Percentiles rank a stretch among this genome's conserved stretches.
Evolutionary conservation across 2,329 filamentous ascomycete genomes (phyloP).

Genomic region (Dactylonectria macrodidyma): DNA sequence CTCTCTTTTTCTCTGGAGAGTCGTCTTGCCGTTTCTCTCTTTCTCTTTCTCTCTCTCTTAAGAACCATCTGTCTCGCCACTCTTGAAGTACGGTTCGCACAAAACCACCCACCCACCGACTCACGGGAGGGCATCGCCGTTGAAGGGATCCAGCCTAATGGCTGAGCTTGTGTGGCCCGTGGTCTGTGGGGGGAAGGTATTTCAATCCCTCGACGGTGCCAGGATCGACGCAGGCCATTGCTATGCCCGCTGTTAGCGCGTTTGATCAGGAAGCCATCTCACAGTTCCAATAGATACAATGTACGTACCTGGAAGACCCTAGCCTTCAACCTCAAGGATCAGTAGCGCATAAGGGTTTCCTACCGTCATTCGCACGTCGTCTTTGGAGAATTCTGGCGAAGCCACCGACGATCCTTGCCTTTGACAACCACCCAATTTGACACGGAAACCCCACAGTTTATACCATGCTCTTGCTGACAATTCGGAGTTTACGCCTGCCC

Average conservation of each 20-base stretch:
- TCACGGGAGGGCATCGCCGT: neutral
- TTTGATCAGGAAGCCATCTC: neutral
- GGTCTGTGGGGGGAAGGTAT: conserved; percentile 5
- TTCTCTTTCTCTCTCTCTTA: no score
- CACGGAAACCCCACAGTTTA: neutral
- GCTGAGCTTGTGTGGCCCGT: conserved; percentile 2
- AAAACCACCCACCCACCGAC: neutral
- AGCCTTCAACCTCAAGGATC: conserved; percentile 4
- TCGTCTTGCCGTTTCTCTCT: no score
- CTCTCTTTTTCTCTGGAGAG: no score
- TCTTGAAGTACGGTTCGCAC: neutral
- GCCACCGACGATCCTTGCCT: conserved; percentile 25
- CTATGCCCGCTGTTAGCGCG: conserved; percentile 25
- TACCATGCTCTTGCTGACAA: neutral
- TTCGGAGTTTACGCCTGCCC: neutral
- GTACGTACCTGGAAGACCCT: neutral
- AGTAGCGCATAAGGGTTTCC: conserved; percentile 2
- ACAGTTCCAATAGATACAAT: neutral
- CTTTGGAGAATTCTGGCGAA: conserved; percentile 6
- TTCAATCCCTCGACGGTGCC: neutral
- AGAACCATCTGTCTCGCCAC: neutral
- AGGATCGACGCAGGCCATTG: conserved; percentile 32
- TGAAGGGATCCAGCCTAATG: neutral
- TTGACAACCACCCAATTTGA: neutral
- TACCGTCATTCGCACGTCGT: conserved; percentile 13